Evolutionary conservation across 148 eudicot species (phyloP).

Genomic region (Gaultheria prostrata): DNA sequence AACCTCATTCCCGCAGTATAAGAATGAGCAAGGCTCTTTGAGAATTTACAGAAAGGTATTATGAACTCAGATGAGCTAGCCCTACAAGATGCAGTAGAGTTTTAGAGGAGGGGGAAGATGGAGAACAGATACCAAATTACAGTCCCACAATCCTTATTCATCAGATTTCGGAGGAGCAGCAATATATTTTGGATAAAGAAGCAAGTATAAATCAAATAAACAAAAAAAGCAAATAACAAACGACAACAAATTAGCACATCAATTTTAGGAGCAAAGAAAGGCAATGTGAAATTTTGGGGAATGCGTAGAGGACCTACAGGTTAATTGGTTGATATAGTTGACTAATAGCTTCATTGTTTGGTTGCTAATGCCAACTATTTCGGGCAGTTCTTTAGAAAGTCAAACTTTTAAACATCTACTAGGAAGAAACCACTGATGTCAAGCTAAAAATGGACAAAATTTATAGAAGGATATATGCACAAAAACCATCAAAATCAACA

Average conservation of each 20-base stretch:
- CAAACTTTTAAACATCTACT: not conserved
- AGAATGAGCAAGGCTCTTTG: constrained; percentile 57
- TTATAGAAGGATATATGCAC: not conserved
- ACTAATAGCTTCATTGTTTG: not conserved
- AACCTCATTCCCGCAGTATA: constrained; percentile 73
- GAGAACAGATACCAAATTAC: not conserved
- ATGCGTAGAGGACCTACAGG: not conserved
- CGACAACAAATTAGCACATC: not conserved
- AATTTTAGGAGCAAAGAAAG: not conserved
- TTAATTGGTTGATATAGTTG: not conserved
- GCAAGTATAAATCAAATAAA: not conserved
- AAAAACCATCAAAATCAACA: not conserved
- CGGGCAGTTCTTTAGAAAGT: not conserved
- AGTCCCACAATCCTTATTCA: not conserved
- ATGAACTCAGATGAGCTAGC: constrained; percentile 73
- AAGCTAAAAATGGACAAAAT: not conserved
- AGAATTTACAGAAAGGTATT: constrained; percentile 62
- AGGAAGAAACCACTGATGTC: not conserved
- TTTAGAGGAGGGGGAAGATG: not conserved
- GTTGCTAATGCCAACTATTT: not conserved
- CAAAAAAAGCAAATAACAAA: not conserved
- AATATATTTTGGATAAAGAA: not conserved
- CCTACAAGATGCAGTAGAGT: constrained; percentile 37
- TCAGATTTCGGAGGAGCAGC: not conserved
- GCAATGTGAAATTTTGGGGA: not conserved